These are phyloP conservation scores for Nicotiana tabacum DNA, from an alignment of 257 asterid species.

Conservation along the genomic window DNA sequence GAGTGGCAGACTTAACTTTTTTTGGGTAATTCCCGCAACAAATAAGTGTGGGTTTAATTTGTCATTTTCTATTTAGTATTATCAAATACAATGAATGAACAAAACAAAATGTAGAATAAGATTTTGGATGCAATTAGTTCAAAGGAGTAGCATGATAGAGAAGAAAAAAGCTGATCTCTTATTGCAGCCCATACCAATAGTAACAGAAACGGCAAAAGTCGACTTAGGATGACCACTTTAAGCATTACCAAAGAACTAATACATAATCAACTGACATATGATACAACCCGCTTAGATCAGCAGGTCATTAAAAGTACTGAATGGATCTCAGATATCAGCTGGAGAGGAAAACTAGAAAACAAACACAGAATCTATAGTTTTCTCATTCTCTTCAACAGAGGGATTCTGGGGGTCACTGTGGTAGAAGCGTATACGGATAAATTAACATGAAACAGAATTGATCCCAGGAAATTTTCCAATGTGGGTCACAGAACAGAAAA, in stretches of 20 bases:
- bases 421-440: not conserved
- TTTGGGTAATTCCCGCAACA: not conserved
- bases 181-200: not conserved
- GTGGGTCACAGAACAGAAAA: not conserved
- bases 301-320: not conserved
- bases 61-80: not conserved
- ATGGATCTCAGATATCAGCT: slow-evolving; percentile 1
- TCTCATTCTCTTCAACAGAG: slow-evolving; percentile 1
- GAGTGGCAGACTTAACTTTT: not conserved
- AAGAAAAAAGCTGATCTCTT: not conserved
- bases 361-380: not conserved
- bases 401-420: not conserved
- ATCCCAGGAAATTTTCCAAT: not conserved
- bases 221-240: not conserved
- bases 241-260: not conserved
- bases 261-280: not conserved
- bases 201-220: not conserved
- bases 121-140: not conserved
- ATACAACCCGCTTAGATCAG: not conserved
- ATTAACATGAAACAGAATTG: not conserved
- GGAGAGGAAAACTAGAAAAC: not conserved
- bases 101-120: not conserved
- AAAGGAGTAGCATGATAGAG: not conserved
- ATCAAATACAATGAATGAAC: not conserved
- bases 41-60: not conserved